Base-by-base conservation (phyloP, 345 rosid genomes). In the Camelina laxa region DNA sequence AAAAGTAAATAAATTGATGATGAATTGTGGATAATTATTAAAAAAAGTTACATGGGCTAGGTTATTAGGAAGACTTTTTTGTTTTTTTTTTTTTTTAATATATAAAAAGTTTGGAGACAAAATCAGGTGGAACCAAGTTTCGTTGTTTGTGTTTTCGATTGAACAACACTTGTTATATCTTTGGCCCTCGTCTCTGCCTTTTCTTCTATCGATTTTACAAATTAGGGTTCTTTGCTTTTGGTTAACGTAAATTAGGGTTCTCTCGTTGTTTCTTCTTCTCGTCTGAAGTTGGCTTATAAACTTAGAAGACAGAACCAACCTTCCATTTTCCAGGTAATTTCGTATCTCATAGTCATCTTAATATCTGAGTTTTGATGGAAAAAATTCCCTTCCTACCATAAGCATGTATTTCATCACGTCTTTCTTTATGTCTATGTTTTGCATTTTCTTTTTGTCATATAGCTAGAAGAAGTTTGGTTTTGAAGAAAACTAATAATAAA, bases 191-290 rank as follows among this genome's bases (percentile, higher is more conserved):
- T 53, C 60, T 50, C 10, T 22, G 16, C n/a, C 10, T 49, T 24
- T 48, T 66, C 47, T 19, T 53, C 30, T 3, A 22, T 22, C 15
- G 5, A 22, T 24, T 56, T 42, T 31, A 33, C 35, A 2, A 70
- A 8, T 47, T 59, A 70, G 74, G 57, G 65, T 17, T 7, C 3
- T 16, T 3, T 17, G 1, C 17, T 17, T 45, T 15, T 14, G 11
- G 39, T 31, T 33, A 6, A 33, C 8, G 41, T 38, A 1, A 59
- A 8, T 47, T 59, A 70, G 74, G 58, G 66, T 68, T 66, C 5
- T 30, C 19, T 12, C 16, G 33, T 19, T 16, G 2, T 45, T 17
- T 48, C 3, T 3, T 16, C 2, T 8, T 7, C 9, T 7, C 16
- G 50, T 14, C 4, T n/a, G n/a, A 45, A 15, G 49, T 45, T n/a